phyloP scores from a whole-genome alignment of 1,284 basidiomycete species.

The Ceraceosorus bombacis region DNA sequence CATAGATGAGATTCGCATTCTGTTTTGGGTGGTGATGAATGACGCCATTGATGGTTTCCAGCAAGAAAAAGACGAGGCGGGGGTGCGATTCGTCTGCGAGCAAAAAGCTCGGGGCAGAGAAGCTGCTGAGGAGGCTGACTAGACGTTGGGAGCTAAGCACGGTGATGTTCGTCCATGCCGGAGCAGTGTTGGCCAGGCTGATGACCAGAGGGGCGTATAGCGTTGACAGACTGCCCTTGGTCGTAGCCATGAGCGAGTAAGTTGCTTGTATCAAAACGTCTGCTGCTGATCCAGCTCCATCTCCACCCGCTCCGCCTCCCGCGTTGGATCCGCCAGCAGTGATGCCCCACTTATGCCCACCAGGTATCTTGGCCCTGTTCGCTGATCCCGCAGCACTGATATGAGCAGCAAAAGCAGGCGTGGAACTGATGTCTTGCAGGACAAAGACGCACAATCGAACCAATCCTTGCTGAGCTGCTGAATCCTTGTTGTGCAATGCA shows the following conservation, averaged over 20 bases:
- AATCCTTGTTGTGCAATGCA: conserved; percentile 24
- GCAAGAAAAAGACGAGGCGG: conserved; percentile 79
- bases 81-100: conserved; percentile 90
- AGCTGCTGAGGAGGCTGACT: conserved; percentile 77
- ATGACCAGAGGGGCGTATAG: conserved; percentile 72
- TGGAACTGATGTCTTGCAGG: conserved; percentile 79
- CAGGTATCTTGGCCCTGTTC: conserved; percentile 22
- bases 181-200: conserved; percentile 75
- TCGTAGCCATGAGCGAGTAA: conserved; percentile 75
- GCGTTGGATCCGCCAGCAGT: not conserved
- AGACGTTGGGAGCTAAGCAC: conserved; percentile 68
- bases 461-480: conserved; percentile 74
- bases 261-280: conserved; percentile 59
- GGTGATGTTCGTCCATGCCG: conserved; percentile 73
- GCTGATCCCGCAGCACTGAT: conserved; percentile 27
- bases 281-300: conserved; percentile 21
- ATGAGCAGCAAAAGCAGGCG: conserved; percentile 62
- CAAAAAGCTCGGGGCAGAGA: conserved; percentile 78
- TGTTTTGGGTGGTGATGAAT: conserved; percentile 55
- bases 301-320: not conserved
- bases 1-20: conserved; percentile 81
- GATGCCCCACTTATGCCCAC: conserved; percentile 3
- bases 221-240: conserved; percentile 54
- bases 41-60: conserved; percentile 82
- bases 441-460: conserved; percentile 84